phyloP scores from a whole-genome alignment of 352 stramenopile genomes.

The Elongisporangium prolatum region DNA sequence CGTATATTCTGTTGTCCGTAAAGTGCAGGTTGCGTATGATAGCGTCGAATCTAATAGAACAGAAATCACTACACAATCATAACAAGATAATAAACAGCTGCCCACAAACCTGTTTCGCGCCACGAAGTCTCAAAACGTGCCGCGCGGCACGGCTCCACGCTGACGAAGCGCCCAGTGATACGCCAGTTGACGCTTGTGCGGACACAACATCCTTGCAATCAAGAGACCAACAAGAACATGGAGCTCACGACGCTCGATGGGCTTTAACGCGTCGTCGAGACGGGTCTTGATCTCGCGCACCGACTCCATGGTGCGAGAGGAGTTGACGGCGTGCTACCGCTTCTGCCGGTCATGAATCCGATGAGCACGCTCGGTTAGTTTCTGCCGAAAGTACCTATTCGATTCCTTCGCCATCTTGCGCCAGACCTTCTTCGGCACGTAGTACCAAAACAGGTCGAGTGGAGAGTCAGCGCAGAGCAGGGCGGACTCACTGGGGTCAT shows the following conservation, averaged over 20 bases:
- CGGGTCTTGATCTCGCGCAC: too few relatives aligned
- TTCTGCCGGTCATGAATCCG: conserved; percentile 3
- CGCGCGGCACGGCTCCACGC: conserved; percentile 4
- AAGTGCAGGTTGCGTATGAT: conserved; percentile 14
- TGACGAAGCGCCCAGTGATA: conserved; percentile 8
- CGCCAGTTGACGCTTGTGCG: conserved; percentile 2
- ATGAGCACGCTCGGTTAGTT: conserved; percentile 5
- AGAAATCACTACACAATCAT: too few relatives aligned
- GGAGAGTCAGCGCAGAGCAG: conserved; percentile 4
- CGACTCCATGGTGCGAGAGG: too few relatives aligned
- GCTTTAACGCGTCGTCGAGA: conserved; percentile 1
- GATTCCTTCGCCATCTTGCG: conserved; percentile 4
- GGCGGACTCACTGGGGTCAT: too few relatives aligned
- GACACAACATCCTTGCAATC: conserved; percentile 7
- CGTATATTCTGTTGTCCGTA: conserved; percentile 12
- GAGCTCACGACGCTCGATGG: conserved; percentile 7
- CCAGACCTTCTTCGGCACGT: conserved; percentile 7
- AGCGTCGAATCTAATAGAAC: background rate
- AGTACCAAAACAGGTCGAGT: conserved; percentile 7
- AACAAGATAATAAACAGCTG: too few relatives aligned
- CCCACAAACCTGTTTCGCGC: conserved; percentile 5
- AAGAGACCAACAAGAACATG: conserved; percentile 7
- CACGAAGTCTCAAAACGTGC: conserved; percentile 10
- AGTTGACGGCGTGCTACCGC: too few relatives aligned
- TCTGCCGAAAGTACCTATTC: conserved; percentile 11